Evolutionary conservation across 352 stramenopile genomes (phyloP).

Genomic region (Hyaloperonospora brassicae): DNA sequence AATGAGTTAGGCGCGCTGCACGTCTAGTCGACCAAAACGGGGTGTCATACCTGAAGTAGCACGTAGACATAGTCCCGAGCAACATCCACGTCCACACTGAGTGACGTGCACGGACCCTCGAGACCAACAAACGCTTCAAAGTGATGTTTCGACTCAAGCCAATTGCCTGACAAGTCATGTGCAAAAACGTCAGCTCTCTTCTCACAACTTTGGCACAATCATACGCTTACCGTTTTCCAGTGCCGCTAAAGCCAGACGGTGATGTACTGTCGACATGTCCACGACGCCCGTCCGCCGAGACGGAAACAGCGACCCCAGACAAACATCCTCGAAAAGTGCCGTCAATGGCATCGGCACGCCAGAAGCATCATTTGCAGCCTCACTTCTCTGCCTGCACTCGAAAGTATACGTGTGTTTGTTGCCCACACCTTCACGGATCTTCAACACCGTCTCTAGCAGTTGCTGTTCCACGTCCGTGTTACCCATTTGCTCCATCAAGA

Average conservation of each 20-base stretch:
- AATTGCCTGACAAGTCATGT: conserved; percentile 19
- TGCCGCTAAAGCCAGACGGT: conserved; percentile 29
- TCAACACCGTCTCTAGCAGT: conserved; percentile 44
- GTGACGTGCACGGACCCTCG: not conserved
- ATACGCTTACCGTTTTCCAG: conserved; percentile 38
- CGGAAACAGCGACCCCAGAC: conserved; percentile 17
- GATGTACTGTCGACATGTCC: conserved; percentile 15
- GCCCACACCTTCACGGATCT: conserved; percentile 7
- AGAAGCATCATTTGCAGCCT: not conserved
- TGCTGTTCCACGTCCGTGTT: conserved; percentile 45
- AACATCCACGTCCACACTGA: conserved; percentile 5
- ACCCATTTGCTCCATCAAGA: conserved; percentile 45
- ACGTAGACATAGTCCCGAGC: conserved; percentile 51
- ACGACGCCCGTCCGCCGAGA: conserved; percentile 10
- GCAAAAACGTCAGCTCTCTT: not conserved
- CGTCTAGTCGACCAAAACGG: not conserved
- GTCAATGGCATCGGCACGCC: not conserved
- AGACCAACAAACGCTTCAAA: conserved; percentile 30
- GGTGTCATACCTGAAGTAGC: conserved; percentile 39
- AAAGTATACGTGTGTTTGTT: conserved; percentile 11
- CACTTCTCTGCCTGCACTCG: not conserved
- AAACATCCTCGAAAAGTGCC: conserved; percentile 18
- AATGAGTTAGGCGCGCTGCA: not conserved
- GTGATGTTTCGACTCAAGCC: conserved; percentile 30
- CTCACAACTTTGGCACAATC: not conserved